phyloP scores from a whole-genome alignment of 163 green algal species.

The Coccomyxa subellipsoidea region DNA sequence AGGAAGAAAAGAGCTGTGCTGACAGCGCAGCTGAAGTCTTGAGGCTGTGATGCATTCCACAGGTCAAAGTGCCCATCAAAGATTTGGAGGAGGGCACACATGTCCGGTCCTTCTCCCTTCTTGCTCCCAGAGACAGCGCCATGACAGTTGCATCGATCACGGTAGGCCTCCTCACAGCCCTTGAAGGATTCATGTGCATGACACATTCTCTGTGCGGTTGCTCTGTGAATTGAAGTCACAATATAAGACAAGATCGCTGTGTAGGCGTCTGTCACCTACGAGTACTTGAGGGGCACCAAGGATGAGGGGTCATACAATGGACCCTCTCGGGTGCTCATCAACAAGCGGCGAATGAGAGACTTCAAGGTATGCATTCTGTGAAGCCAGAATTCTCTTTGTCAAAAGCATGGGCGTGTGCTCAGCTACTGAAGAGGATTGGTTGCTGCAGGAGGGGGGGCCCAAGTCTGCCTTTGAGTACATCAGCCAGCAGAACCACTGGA shows the following conservation, averaged over 20 bases:
- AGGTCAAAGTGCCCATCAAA: slow-evolving; percentile 14
- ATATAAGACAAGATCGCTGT: too few species aligned
- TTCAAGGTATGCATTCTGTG: not conserved
- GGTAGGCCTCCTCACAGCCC: not conserved
- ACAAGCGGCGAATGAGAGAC: slow-evolving; percentile 20
- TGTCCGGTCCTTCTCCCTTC: slow-evolving; percentile 2
- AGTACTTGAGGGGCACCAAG: slow-evolving; percentile 21
- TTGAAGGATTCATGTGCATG: too few species aligned
- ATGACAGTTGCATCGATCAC: slow-evolving; percentile 15
- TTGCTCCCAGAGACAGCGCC: not conserved
- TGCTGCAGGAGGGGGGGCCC: not conserved
- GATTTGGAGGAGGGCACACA: slow-evolving; percentile 19
- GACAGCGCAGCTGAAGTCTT: too few species aligned
- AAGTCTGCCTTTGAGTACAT: not conserved
- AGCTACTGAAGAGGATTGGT: too few species aligned
- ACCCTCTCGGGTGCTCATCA: slow-evolving; percentile 21
- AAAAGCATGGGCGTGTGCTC: too few species aligned
- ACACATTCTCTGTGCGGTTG: too few species aligned
- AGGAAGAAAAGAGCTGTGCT: too few species aligned
- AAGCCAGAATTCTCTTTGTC: too few species aligned
- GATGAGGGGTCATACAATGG: slow-evolving; percentile 28
- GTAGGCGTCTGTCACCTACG: slow-evolving; percentile 13
- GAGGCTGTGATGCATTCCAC: too few species aligned
- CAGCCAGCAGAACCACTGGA: slow-evolving; percentile 26
- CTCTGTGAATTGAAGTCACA: too few species aligned